A percentile compares a stretch with the other conserved stretches of the same genome.
These are phyloP conservation scores for Cucurbita ficifolia DNA, from an alignment of 306 rosid genomes.

Conservation along the genomic window DNA sequence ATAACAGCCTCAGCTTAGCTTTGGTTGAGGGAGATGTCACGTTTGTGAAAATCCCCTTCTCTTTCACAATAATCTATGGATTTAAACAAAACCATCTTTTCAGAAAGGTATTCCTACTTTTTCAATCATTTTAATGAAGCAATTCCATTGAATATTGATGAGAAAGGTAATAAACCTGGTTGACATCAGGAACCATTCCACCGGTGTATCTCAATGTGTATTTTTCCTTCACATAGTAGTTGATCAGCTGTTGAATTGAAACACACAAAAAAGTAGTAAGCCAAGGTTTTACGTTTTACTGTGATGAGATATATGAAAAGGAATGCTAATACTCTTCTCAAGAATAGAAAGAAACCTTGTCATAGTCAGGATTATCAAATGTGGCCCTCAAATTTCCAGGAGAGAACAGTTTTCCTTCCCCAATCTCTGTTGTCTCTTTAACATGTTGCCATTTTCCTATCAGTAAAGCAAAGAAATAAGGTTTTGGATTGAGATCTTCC, in stretches of 20 bases:
- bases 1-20: slow-evolving; percentile 84
- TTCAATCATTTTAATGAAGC: not conserved
- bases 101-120: not conserved
- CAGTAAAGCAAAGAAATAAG: not conserved
- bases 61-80: slow-evolving; percentile 78
- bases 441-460: slow-evolving; percentile 97
- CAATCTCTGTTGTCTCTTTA: slow-evolving; percentile 82
- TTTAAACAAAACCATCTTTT: not conserved
- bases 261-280: slow-evolving; percentile 17
- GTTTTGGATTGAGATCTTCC: not conserved
- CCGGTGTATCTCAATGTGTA: slow-evolving; percentile 97
- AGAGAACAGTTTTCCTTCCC: slow-evolving; percentile 93
- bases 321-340: not conserved
- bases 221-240: slow-evolving; percentile 68
- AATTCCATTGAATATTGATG: not conserved
- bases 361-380: slow-evolving; percentile 71
- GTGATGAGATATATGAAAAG: not conserved
- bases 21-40: slow-evolving; percentile 80
- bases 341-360: slow-evolving; percentile 34
- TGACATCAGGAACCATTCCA: slow-evolving; percentile 99
- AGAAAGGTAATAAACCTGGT: slow-evolving; percentile 36
- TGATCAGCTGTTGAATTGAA: slow-evolving; percentile 44
- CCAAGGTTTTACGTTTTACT: not conserved
- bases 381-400: slow-evolving; percentile 99
- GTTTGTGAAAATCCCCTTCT: slow-evolving; percentile 85